Conservation (phyloP, 140 eudicot species). For the Erigeron philadelphicus region DNA sequence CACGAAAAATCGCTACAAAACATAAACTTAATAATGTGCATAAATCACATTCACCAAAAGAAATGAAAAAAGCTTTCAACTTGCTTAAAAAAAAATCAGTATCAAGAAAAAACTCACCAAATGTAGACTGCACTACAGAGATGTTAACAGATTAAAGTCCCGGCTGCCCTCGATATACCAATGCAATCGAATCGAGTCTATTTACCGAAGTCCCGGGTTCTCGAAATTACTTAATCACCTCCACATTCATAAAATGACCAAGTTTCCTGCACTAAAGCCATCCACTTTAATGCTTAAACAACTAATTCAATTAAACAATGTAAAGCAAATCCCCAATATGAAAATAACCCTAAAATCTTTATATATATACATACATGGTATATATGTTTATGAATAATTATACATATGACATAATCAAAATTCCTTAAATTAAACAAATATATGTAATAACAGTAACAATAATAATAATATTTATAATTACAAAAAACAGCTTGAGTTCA, state of each 20-base stretch:
- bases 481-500: slow-evolving; percentile 16
- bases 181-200: not conserved
- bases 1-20: not conserved
- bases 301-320: not conserved
- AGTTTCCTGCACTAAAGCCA: slow-evolving; percentile 17
- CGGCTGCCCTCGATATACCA: too few relatives aligned
- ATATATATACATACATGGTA: slow-evolving; percentile 2
- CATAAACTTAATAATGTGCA: slow-evolving; percentile 2
- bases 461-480: not conserved
- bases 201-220: not conserved
- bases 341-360: slow-evolving; percentile 29
- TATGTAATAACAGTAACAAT: too few relatives aligned
- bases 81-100: slow-evolving; percentile 1
- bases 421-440: not conserved
- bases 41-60: not conserved
- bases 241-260: not conserved
- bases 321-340: not conserved
- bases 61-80: not conserved
- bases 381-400: not conserved
- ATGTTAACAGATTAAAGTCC: too few relatives aligned
- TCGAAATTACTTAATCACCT: not conserved
- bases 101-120: slow-evolving; percentile 9
- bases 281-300: not conserved
- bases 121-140: too few relatives aligned
- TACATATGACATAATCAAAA: not conserved